phyloP scores from a whole-genome alignment of 2,329 filamentous ascomycete species.

The Byssothecium circinans region DNA sequence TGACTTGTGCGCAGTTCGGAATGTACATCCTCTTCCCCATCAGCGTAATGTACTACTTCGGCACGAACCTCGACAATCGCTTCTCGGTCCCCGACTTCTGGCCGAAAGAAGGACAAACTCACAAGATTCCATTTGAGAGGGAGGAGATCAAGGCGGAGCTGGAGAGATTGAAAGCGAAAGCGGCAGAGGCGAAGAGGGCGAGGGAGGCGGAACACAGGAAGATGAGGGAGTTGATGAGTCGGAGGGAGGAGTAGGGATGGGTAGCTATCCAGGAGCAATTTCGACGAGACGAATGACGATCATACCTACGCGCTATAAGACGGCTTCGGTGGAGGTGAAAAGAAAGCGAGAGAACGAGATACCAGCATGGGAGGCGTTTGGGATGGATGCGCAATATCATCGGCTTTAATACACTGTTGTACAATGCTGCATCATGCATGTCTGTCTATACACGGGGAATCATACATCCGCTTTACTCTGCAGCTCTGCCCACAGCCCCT shows the following conservation, averaged over 20 bases:
- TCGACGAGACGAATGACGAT: too few relatives aligned
- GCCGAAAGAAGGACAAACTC: conserved; percentile 78
- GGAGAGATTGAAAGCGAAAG: conserved; percentile 64
- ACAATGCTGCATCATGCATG: conserved; percentile 32
- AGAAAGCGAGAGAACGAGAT: not conserved
- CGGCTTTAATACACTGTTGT: conserved; percentile 22
- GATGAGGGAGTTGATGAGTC: conserved; percentile 18
- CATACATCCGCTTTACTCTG: conserved; percentile 40
- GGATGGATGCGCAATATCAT: conserved; percentile 4
- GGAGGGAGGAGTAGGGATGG: conserved; percentile 19
- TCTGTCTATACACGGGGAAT: conserved; percentile 23
- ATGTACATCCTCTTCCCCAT: conserved; percentile 99
- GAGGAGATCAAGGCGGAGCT: conserved; percentile 85
- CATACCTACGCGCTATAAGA: too few relatives aligned
- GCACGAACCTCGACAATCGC: conserved; percentile 86
- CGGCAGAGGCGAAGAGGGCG: conserved; percentile 51
- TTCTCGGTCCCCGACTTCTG: conserved; percentile 92
- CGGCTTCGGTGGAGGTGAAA: not conserved
- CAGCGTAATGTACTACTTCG: conserved; percentile 99
- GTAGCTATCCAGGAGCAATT: too few relatives aligned
- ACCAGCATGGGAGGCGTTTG: conserved; percentile 24
- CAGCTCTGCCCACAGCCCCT: conserved; percentile 45
- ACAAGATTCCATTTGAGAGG: conserved; percentile 73
- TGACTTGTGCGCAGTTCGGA: conserved; percentile 70
- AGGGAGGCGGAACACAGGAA: conserved; percentile 43